Conservation (phyloP, 2,329 filamentous ascomycete genomes). For the Rhynchosporium agropyri region DNA sequence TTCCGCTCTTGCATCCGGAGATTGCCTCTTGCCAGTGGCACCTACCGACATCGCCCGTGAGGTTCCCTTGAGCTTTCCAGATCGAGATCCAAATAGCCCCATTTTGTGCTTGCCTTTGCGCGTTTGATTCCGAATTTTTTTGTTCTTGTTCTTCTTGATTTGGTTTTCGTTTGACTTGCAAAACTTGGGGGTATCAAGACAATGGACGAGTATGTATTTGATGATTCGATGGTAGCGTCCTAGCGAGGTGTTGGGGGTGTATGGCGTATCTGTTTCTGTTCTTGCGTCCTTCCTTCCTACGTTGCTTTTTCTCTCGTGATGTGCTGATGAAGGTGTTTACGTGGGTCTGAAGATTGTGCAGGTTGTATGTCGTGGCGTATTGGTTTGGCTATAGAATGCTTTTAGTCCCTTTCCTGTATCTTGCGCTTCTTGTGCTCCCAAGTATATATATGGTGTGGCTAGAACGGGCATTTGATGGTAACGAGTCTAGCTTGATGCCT, state of each 20-base stretch:
- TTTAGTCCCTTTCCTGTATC: background rate
- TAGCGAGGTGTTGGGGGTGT: conserved; percentile 10
- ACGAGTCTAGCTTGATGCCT: background rate
- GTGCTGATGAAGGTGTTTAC: background rate
- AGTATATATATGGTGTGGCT: conserved; percentile 5
- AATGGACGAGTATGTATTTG: background rate
- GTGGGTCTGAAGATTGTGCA: background rate
- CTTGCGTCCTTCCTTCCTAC: background rate
- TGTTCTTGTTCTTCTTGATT: background rate
- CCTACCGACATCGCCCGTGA: background rate
- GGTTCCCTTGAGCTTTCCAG: background rate
- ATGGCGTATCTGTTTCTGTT: background rate
- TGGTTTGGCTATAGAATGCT: conserved; percentile 1
- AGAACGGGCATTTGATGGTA: background rate
- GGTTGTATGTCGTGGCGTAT: background rate
- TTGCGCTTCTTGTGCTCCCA: background rate
- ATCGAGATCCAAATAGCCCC: conserved; percentile 3
- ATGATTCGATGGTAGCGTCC: background rate
- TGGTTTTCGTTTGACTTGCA: background rate
- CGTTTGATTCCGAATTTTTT: background rate
- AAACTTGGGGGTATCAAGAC: no score
- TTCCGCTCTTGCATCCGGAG: background rate
- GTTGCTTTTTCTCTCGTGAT: background rate
- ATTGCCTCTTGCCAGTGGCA: background rate
- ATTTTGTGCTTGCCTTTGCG: conserved; percentile 7